phyloP scores from a whole-genome alignment of 176 grass and related monocot genomes.

The Eremochloa ophiuroides region DNA sequence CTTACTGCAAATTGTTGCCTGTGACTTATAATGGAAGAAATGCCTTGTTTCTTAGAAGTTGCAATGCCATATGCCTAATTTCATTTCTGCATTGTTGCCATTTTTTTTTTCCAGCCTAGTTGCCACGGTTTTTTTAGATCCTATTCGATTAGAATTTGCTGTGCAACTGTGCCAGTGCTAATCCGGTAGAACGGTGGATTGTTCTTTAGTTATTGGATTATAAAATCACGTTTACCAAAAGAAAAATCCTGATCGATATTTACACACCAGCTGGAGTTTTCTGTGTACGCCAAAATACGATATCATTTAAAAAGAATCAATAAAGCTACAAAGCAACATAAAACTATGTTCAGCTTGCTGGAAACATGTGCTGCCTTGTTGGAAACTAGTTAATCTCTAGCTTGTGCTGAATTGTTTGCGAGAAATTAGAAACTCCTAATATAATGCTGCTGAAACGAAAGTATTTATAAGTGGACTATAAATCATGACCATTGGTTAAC shows the following conservation, averaged over 20 bases:
- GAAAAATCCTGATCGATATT: not conserved
- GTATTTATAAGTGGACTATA: not conserved
- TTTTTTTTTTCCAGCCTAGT: not conserved
- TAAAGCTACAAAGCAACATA: not conserved
- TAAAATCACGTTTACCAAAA: not conserved
- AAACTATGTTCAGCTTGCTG: not conserved
- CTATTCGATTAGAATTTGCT: not conserved
- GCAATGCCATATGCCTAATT: not conserved
- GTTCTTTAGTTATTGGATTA: not conserved
- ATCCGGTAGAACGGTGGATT: not conserved
- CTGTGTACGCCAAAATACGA: not conserved
- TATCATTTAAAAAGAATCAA: not conserved
- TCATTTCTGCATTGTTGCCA: not conserved
- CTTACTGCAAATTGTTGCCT: not conserved
- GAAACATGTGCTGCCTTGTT: not conserved
- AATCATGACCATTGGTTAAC: not conserved
- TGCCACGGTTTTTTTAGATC: no score
- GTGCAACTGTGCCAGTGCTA: not conserved
- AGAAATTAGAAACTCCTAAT: not conserved
- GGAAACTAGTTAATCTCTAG: not conserved
- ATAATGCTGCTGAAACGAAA: not conserved
- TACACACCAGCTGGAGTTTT: not conserved
- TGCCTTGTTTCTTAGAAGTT: not conserved
- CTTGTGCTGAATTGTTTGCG: not conserved
- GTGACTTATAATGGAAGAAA: not conserved